phyloP scores from a whole-genome alignment of 805 yeast genomes.

The Sungouiella blattae region DNA sequence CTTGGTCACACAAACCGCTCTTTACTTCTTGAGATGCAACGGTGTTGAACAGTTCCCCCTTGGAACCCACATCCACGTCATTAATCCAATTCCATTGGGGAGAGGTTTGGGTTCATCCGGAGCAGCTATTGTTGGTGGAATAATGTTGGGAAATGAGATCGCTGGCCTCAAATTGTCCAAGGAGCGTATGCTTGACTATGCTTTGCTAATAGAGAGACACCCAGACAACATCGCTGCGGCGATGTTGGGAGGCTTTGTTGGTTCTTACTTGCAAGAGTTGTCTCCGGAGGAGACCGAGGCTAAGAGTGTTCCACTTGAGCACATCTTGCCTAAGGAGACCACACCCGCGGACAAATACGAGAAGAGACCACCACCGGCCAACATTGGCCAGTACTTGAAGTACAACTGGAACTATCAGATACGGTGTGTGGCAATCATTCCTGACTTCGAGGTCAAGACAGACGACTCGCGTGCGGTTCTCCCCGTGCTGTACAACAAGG shows the following conservation, averaged over 20 bases:
- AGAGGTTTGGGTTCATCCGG: constrained; percentile 97
- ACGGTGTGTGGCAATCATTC: constrained; percentile 87
- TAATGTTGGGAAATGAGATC: constrained; percentile 79
- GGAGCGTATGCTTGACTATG: constrained; percentile 85
- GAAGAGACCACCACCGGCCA: constrained; percentile 59
- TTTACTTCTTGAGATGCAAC: constrained; percentile 85
- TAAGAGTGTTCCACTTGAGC: constrained; percentile 80
- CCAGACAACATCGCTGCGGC: constrained; percentile 99
- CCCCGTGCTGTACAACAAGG: constrained; percentile 72
- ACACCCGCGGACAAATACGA: constrained; percentile 54
- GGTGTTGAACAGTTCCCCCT: constrained; percentile 71
- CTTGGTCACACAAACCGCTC: constrained; percentile 87
- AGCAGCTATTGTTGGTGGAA: constrained; percentile 98
- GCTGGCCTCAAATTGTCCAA: constrained; percentile 72
- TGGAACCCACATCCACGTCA: constrained; percentile 77
- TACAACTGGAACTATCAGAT: constrained; percentile 80
- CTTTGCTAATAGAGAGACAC: constrained; percentile 95
- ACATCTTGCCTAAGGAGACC: constrained; percentile 71
- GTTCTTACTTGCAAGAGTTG: constrained; percentile 84
- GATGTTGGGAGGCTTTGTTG: constrained; percentile 98
- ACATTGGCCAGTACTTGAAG: constrained; percentile 84
- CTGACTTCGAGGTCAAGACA: constrained; percentile 91
- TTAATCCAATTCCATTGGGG: constrained; percentile 92
- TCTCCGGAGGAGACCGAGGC: constrained; percentile 66
- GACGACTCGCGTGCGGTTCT: constrained; percentile 88